phyloP scores from a whole-genome alignment of 2,329 filamentous ascomycete genomes.

The Fusarium sp. region DNA sequence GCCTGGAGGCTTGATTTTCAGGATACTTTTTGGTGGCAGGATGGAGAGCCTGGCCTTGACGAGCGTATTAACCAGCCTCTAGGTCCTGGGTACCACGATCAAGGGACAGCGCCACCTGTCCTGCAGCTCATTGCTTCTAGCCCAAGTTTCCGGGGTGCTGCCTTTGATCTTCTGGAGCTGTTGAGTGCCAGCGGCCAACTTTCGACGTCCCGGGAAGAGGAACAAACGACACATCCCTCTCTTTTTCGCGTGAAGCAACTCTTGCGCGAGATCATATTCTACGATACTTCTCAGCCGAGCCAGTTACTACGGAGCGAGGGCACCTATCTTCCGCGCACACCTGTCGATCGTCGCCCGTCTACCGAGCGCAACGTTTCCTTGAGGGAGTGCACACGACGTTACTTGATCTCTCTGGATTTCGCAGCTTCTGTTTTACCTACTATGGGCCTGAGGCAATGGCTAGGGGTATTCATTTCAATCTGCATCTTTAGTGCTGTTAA shows the following conservation, averaged over 20 bases:
- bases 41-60: conserved; percentile 54
- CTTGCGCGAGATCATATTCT: conserved; percentile 64
- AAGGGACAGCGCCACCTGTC: conserved; percentile 59
- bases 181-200: conserved; percentile 62
- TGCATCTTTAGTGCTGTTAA: conserved; percentile 68
- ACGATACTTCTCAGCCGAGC: conserved; percentile 62
- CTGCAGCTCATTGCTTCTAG: conserved; percentile 62
- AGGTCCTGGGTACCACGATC: conserved; percentile 26
- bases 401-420: conserved; percentile 63
- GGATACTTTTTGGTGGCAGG: conserved; percentile 69
- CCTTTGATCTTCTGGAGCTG: conserved; percentile 64
- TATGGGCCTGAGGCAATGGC: conserved; percentile 57
- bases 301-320: conserved; percentile 50
- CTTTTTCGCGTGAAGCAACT: conserved; percentile 66
- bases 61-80: conserved; percentile 31
- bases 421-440: conserved; percentile 53
- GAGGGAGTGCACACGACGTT: conserved; percentile 61
- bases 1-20: conserved; percentile 62
- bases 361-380: conserved; percentile 60
- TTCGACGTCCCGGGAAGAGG: conserved; percentile 59
- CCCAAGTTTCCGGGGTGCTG: conserved; percentile 60
- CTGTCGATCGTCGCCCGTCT: conserved; percentile 58
- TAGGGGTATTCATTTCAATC: conserved; percentile 64
- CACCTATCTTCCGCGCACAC: conserved; percentile 32
- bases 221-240: conserved; percentile 60